phyloP scores from a whole-genome alignment of 2,329 filamentous ascomycete genomes.

The Colletotrichum viniferum region DNA sequence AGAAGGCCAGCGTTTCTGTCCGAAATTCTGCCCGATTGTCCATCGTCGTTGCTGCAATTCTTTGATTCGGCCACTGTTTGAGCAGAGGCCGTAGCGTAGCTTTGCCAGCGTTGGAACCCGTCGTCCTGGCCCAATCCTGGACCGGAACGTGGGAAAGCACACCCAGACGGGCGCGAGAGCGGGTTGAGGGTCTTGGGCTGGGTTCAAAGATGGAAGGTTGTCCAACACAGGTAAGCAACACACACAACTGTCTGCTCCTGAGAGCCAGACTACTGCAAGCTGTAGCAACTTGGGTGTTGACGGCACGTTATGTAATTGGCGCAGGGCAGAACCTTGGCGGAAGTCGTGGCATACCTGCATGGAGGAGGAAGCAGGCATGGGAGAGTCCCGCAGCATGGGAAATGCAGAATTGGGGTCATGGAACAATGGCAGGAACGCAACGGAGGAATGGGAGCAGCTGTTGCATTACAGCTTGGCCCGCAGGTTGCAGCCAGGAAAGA shows the following conservation, averaged over 20 bases:
- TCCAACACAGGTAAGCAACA: not conserved
- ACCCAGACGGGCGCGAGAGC: not conserved
- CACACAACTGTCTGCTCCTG: not conserved
- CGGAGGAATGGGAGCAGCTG: not conserved
- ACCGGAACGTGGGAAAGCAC: not conserved
- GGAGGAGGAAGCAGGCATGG: not conserved
- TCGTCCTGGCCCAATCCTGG: not conserved
- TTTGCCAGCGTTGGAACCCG: not conserved
- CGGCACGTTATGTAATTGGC: not conserved
- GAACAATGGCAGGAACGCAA: not conserved
- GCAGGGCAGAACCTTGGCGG: conserved; percentile 11
- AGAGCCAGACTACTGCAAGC: not conserved
- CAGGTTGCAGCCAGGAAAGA: not conserved
- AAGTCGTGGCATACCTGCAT: conserved; percentile 12
- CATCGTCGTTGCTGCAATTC: not conserved
- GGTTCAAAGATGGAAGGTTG: not conserved
- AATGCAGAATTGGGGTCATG: not conserved
- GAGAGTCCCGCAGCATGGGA: conserved; percentile 2
- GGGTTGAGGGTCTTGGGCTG: not conserved
- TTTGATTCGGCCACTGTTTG: not conserved
- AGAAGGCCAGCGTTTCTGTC: not conserved
- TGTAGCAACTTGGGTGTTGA: not conserved
- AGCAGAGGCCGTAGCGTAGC: not conserved
- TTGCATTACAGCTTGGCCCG: not conserved
- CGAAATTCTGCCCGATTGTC: not conserved